A percentile compares a stretch with the other conserved stretches of the same genome.
phyloP scores from a whole-genome alignment of 2,329 filamentous ascomycete species.

The Phyllachora maydis region DNA sequence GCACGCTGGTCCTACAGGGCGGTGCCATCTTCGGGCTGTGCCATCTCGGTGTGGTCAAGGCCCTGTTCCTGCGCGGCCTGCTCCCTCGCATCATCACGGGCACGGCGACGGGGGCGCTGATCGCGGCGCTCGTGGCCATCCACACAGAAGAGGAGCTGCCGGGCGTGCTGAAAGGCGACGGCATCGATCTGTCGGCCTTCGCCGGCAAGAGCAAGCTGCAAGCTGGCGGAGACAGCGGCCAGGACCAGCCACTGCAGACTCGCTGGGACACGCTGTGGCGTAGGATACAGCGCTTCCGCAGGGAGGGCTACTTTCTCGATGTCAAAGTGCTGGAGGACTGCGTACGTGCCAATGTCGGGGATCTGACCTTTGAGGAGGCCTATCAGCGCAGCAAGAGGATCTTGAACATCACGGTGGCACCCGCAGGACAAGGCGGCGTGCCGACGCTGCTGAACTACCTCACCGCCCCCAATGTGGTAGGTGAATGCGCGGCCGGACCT shows the following conservation, averaged over 20 bases:
- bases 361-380: conserved; percentile 84
- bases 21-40: conserved; percentile 83
- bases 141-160: conserved; percentile 75
- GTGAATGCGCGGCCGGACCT: conserved; percentile 14
- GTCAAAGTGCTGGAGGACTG: conserved; percentile 65
- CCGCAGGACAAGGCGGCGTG: conserved; percentile 50
- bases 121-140: conserved; percentile 71
- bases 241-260: conserved; percentile 16
- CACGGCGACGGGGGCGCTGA: conserved; percentile 74
- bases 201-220: conserved; percentile 13
- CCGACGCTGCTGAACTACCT: conserved; percentile 81
- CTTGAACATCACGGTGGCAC: conserved; percentile 79
- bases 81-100: conserved; percentile 82
- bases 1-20: conserved; percentile 69
- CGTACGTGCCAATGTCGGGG: conserved; percentile 66
- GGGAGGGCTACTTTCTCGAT: conserved; percentile 69
- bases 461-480: conserved; percentile 77
- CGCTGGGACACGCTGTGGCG: conserved; percentile 40
- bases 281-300: conserved; percentile 46
- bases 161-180: conserved; percentile 53
- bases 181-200: conserved; percentile 70
- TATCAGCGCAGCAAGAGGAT: conserved; percentile 70
- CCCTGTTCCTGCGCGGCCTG: conserved; percentile 58
- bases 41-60: conserved; percentile 79
- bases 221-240: conserved; percentile 9